Base-by-base conservation (phyloP, 129 eudicot species). In the Pulicaria dysenterica region DNA sequence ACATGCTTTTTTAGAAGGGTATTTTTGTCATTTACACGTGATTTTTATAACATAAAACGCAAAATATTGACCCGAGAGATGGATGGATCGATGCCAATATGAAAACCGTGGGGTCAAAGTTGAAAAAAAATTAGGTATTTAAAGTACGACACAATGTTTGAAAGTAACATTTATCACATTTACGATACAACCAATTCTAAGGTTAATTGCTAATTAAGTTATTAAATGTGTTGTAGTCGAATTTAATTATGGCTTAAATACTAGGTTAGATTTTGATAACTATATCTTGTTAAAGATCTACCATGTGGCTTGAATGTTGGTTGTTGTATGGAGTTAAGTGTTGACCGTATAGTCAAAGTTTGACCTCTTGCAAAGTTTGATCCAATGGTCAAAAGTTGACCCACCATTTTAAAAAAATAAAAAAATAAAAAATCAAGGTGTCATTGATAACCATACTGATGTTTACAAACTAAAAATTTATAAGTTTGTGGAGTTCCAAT, bases 1-100 rank as follows among this genome's bases (percentile, higher is more conserved):
- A 64, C 37, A 74, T 63, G 37, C 63, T 51, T 73, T 67, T 5
- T 38, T 58, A 36, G 3, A 13, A 76, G 75, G 75, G 54, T 68
- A 48, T 12, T 68, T 39, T 58, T 68, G 69, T 69, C 74, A 57
- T 75, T 66, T 74, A 43, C n/a, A 11, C 5, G 37, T 42, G 11
- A 64, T 8, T 41, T 8, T 41, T 64, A 19, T 65, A 13, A 31
- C 58, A 43, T 43, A 13, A 56, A 58, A 77, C 58, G 47, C 45
- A 17, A 67, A 37, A 67, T 7, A n/a, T 76, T 40, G 8, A 73
- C 76, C 31, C 8, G n/a, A 17, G 19, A 57, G 17, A 55, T 7
- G 13, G 1, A 55, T 7, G 13, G 1, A 42, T 1, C 17, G 55
- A 39, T 9, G 38, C 39, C 14, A n/a, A 17, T 69, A 53, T 49